Conservation (phyloP, 2,329 filamentous ascomycete species). For the Penicillium sp. region DNA sequence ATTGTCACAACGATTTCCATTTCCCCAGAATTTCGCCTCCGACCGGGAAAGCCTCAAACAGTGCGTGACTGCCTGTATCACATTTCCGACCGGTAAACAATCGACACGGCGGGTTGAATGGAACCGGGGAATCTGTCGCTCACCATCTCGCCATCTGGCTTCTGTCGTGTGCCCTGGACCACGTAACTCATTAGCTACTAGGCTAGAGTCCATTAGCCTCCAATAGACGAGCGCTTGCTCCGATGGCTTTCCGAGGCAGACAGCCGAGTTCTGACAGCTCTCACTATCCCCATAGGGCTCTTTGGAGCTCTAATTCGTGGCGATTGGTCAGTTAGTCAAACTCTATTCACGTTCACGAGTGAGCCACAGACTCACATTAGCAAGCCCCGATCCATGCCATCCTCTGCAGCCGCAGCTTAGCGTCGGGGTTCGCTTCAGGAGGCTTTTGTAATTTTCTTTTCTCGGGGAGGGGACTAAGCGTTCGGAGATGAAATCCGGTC, state of each 20-base stretch:
- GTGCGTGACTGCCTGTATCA: constrained; percentile 2
- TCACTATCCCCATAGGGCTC: not conserved
- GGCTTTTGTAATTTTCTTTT: not conserved
- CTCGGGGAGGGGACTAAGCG: not conserved
- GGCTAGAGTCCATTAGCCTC: not conserved
- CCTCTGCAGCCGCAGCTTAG: not conserved
- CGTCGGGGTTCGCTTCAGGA: not conserved
- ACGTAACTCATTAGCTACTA: not conserved
- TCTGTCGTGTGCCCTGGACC: not conserved
- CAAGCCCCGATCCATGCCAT: not conserved
- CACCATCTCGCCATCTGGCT: not conserved
- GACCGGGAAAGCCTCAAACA: not conserved
- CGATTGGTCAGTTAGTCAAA: constrained; percentile 3
- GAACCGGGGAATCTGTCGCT: not conserved
- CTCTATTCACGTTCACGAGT: constrained; percentile 8
- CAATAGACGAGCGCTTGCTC: constrained; percentile 9
- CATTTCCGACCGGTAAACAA: constrained; percentile 4
- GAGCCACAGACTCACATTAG: not conserved
- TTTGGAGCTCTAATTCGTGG: constrained; percentile 4
- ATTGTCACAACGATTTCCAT: constrained; percentile 1
- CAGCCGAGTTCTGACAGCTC: constrained; percentile 18
- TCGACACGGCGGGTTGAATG: not conserved
- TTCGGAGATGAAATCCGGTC: not conserved
- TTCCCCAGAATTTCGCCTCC: constrained; percentile 3
- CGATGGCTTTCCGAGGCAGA: not conserved